Evolutionary conservation across 345 rosid genomes (phyloP), one percentile per base, ranked within the genome.

Genomic region (Anastatica hierochuntica): DNA sequence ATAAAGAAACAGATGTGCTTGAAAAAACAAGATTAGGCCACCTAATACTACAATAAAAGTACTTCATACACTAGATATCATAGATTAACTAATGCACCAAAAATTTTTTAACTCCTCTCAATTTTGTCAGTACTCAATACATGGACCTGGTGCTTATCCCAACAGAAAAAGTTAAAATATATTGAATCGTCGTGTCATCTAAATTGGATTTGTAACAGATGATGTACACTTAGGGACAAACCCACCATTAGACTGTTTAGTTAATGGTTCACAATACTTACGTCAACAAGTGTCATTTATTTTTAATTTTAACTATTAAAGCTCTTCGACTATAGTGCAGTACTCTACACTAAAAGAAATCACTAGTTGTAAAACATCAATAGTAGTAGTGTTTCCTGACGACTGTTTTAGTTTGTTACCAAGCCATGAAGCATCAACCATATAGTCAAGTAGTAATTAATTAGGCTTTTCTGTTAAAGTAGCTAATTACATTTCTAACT

Each of bases 111-210:
- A 49, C 31, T 27, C 31, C 31, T 5, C 8, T 27, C 49, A 14
- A 10, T 16, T 14, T 27, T 38, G 64, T 58, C 41, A 26, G 53
- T 43, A 65, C 36, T 29, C 35, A 34, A 44, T 26, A 37, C 5
- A 58, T 37, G 30, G 36, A 58, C 55, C 29, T 45, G 66, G 58
- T 66, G 37, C 66, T 66, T 59, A 66, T 66, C 66, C 44, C 30
- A 10, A 37, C 60, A 45, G 21, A 45, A 58, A 39, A 49, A 49
- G 53, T 14, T 26, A 36, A 37, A 6, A 33, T 35, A 49, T 41
- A 56, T 49, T 49, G 47, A 47, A 27, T 17, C 27, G 12, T 36
- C 33, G 60, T 66, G 71, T 66, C 65, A 59, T 66, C 65, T 59
- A 45, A 38, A 16, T 46, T 59, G 66, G 60, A 36, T 59, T 39